Evolutionary conservation across 78 protist species (phyloP).

Genomic region (Tieghemostelium lacteum): DNA sequence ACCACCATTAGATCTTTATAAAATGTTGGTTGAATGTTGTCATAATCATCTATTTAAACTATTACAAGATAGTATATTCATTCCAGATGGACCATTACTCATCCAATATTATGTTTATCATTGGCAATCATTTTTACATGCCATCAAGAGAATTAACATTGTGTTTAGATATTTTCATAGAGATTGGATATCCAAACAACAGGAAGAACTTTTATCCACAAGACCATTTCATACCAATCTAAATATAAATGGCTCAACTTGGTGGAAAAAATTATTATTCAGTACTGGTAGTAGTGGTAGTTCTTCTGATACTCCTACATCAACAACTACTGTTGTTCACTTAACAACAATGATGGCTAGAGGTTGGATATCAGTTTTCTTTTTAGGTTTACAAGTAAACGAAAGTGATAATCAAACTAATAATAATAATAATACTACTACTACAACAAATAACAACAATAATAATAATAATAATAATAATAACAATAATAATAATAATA

Average conservation of each 20-base stretch:
- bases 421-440: not conserved
- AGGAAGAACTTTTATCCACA: conserved; percentile 19
- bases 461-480: not conserved
- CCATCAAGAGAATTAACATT: conserved; percentile 48
- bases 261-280: conserved; percentile 61
- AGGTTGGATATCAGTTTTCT: conserved; percentile 61
- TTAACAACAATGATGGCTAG: conserved; percentile 68
- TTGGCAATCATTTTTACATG: conserved; percentile 44
- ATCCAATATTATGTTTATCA: conserved; percentile 36
- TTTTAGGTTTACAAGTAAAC: conserved; percentile 16
- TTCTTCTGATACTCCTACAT: not conserved
- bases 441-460: not conserved
- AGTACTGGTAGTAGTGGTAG: not conserved
- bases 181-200: conserved; percentile 63
- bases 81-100: conserved; percentile 26
- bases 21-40: conserved; percentile 55
- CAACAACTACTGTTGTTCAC: conserved; percentile 44
- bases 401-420: not conserved
- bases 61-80: not conserved
- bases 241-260: conserved; percentile 13
- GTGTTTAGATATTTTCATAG: conserved; percentile 63
- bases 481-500: too few relatives aligned
- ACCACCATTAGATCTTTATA: conserved; percentile 49
- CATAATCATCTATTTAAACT: conserved; percentile 53
- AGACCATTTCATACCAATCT: conserved; percentile 3